Conservation (phyloP, 208 protist genomes). For the Strigomonas culicis region DNA sequence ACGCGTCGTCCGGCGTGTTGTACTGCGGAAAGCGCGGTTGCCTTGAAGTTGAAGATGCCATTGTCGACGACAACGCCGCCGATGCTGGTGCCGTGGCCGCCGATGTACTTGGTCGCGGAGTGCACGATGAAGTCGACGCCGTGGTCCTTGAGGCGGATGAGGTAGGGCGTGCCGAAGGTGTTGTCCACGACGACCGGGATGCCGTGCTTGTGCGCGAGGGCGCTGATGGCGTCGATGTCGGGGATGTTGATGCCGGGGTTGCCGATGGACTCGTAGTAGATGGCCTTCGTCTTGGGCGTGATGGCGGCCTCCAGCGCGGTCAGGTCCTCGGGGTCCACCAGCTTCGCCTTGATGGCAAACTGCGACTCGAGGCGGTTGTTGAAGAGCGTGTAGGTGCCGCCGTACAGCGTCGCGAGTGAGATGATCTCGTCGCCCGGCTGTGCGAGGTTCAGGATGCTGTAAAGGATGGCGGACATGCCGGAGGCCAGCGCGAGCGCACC, state of each 20-base stretch:
- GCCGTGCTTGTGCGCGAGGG: conserved; percentile 2
- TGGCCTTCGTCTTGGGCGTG: conserved; percentile 5
- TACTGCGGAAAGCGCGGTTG: conserved; percentile 20
- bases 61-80: conserved; percentile 84
- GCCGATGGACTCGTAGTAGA: conserved; percentile 2
- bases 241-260: conserved; percentile 6
- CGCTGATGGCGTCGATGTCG: neutral
- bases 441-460: conserved; percentile 1
- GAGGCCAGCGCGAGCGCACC: neutral
- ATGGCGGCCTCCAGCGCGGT: neutral
- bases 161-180: conserved; percentile 49
- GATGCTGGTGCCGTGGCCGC: conserved; percentile 6
- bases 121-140: conserved; percentile 88
- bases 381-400: conserved; percentile 9
- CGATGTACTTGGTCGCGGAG: conserved; percentile 86
- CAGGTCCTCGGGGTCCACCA: neutral
- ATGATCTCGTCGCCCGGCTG: conserved; percentile 9
- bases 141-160: conserved; percentile 61
- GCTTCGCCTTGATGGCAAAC: neutral
- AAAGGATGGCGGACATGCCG: conserved; percentile 6
- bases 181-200: conserved; percentile 6
- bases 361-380: neutral
- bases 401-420: conserved; percentile 12
- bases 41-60: conserved; percentile 30
- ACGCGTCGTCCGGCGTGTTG: conserved; percentile 53